These are phyloP conservation scores for Penicillium subrubescens DNA, from an alignment of 495 filamentous ascomycete genomes.

Conservation along the genomic window DNA sequence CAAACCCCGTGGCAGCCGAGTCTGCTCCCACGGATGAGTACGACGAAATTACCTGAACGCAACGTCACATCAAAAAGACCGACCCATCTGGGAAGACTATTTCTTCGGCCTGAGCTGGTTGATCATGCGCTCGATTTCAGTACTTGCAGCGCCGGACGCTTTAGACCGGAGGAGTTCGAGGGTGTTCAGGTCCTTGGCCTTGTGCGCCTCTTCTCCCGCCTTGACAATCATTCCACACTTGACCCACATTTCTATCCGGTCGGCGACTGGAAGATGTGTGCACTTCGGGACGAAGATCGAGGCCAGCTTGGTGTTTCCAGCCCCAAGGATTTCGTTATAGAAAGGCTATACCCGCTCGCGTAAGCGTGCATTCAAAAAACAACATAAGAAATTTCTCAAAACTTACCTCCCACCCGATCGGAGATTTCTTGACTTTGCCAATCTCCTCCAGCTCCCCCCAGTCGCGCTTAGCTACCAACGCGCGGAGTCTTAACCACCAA, in stretches of 20 bases:
- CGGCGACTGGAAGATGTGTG: constrained; percentile 58
- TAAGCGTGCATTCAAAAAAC: constrained; percentile 25
- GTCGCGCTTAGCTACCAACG: constrained; percentile 82
- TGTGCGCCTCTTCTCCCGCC: constrained; percentile 89
- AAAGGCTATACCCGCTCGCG: constrained; percentile 63
- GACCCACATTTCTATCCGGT: constrained; percentile 89
- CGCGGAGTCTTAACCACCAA: constrained; percentile 90
- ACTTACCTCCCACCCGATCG: constrained; percentile 95
- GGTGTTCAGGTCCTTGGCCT: constrained; percentile 72
- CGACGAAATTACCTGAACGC: constrained; percentile 48
- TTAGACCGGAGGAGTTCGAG: constrained; percentile 60
- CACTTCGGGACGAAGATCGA: constrained; percentile 87
- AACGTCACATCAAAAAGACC: constrained; percentile 7
- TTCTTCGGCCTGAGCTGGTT: constrained; percentile 54
- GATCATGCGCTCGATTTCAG: constrained; percentile 66
- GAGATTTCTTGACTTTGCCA: constrained; percentile 66
- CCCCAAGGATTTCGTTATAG: constrained; percentile 83
- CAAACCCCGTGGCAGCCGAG: constrained; percentile 23
- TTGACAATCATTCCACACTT: constrained; percentile 90
- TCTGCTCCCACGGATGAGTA: constrained; percentile 37
- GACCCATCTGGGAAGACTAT: constrained; percentile 28
- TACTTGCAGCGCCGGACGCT: constrained; percentile 55
- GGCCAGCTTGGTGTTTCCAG: constrained; percentile 88
- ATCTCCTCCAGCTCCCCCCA: constrained; percentile 92
- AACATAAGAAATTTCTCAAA: constrained; percentile 11